Percentiles rank a stretch among this genome's conserved stretches.
phyloP scores from a whole-genome alignment of 768 basidiomycete genomes.

The Dacryopinax spathularia region DNA sequence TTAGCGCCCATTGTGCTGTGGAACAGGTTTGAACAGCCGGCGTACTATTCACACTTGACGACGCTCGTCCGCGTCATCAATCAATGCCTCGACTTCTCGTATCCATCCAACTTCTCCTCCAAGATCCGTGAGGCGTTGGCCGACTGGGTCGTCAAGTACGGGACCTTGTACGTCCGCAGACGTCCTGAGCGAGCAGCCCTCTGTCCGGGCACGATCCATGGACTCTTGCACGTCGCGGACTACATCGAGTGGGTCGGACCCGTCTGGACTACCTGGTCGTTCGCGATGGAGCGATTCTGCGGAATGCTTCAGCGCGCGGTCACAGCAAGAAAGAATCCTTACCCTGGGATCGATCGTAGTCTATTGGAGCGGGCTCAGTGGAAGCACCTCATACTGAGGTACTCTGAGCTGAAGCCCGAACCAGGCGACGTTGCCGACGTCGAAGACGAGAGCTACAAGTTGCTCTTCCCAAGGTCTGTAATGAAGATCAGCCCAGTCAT shows the following conservation, averaged over 20 bases:
- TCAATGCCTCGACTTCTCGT: background rate
- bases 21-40: background rate
- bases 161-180: slow-evolving; percentile 12
- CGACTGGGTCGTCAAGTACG: slow-evolving; percentile 20
- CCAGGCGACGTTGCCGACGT: too few species aligned
- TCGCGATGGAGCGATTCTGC: slow-evolving; percentile 26
- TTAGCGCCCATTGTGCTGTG: slow-evolving; percentile 14
- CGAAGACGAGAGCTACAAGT: background rate
- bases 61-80: background rate
- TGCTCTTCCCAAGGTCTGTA: background rate
- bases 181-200: background rate
- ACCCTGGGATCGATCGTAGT: slow-evolving; percentile 19
- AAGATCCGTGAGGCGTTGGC: background rate
- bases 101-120: background rate
- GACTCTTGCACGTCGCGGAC: slow-evolving; percentile 23
- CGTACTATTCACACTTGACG: slow-evolving; percentile 6
- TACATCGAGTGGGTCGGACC: slow-evolving; percentile 24
- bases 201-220: slow-evolving; percentile 26
- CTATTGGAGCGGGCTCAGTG: slow-evolving; percentile 18
- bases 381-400: background rate
- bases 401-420: background rate
- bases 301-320: slow-evolving; percentile 20
- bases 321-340: slow-evolving; percentile 18
- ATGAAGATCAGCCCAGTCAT: background rate
- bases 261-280: slow-evolving; percentile 26